These are phyloP conservation scores for Tubosaeta sp. DNA, from an alignment of 768 basidiomycete genomes.

Conservation along the genomic window DNA sequence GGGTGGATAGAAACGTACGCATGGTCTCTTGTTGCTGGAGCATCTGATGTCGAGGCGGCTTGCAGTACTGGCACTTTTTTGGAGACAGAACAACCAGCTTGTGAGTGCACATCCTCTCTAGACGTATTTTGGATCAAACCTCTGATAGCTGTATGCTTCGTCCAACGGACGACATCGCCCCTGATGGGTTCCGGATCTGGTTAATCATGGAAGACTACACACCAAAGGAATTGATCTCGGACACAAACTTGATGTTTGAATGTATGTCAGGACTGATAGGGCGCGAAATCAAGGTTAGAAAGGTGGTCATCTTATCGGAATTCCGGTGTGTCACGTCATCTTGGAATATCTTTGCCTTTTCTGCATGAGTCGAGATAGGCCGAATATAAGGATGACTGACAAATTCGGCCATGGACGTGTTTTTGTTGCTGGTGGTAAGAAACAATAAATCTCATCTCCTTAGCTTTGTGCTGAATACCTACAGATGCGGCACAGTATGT, in stretches of 20 bases:
- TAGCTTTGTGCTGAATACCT: no score
- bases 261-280: slow-evolving; percentile 27
- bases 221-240: slow-evolving; percentile 11
- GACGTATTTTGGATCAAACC: background rate
- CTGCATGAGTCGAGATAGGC: slow-evolving; percentile 23
- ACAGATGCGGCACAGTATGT: no score
- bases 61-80: slow-evolving; percentile 22
- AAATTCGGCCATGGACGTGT: no score
- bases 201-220: slow-evolving; percentile 6
- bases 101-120: background rate
- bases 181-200: slow-evolving; percentile 20
- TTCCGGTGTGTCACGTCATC: slow-evolving; percentile 26
- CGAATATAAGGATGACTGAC: slow-evolving; percentile 42
- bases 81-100: slow-evolving; percentile 4
- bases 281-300: slow-evolving; percentile 30
- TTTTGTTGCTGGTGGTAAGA: no score
- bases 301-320: slow-evolving; percentile 23
- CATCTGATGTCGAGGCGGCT: background rate
- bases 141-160: slow-evolving; percentile 5
- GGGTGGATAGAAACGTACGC: slow-evolving; percentile 27
- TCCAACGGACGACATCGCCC: slow-evolving; percentile 14
- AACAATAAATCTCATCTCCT: no score
- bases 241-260: slow-evolving; percentile 27
- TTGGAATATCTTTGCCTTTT: background rate
- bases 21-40: no score